These are phyloP conservation scores for Colletotrichum spinosum DNA, from an alignment of 2,329 filamentous ascomycete genomes.

Conservation along the genomic window DNA sequence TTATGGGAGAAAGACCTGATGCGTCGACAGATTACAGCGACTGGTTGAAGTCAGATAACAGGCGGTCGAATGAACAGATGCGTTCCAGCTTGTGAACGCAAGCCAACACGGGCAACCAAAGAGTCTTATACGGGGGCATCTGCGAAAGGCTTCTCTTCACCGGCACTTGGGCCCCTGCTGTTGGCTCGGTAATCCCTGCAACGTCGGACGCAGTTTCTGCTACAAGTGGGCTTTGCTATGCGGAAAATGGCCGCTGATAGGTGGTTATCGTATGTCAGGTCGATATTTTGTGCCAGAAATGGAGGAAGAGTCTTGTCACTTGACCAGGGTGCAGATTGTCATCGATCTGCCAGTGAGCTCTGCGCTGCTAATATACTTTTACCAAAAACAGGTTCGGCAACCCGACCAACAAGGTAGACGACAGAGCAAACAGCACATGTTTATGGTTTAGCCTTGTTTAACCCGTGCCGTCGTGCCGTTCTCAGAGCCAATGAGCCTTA, in stretches of 20 bases:
- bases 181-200: slow-evolving; percentile 34
- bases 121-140: slow-evolving; percentile 30
- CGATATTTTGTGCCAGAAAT: slow-evolving; percentile 19
- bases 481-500: background rate
- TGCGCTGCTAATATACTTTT: too few species aligned
- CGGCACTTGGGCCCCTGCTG: slow-evolving; percentile 33
- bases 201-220: slow-evolving; percentile 31
- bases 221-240: slow-evolving; percentile 22
- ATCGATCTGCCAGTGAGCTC: slow-evolving; percentile 1
- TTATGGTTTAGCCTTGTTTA: slow-evolving; percentile 3
- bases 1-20: background rate
- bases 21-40: background rate
- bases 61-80: slow-evolving; percentile 5
- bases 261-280: background rate
- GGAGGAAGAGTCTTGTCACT: slow-evolving; percentile 20
- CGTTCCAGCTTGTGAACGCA: slow-evolving; percentile 22
- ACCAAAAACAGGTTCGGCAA: too few species aligned
- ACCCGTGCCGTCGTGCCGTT: slow-evolving; percentile 21
- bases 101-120: slow-evolving; percentile 28
- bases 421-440: slow-evolving; percentile 5
- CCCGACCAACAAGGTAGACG: background rate
- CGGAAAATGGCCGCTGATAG: slow-evolving; percentile 19
- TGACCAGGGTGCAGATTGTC: slow-evolving; percentile 28
- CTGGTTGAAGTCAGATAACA: background rate
- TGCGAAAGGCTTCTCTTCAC: slow-evolving; percentile 33